A percentile compares a stretch with the other conserved stretches of the same genome.
Evolutionary conservation across 306 rosid species (phyloP).

Genomic region (Rosa rugosa): DNA sequence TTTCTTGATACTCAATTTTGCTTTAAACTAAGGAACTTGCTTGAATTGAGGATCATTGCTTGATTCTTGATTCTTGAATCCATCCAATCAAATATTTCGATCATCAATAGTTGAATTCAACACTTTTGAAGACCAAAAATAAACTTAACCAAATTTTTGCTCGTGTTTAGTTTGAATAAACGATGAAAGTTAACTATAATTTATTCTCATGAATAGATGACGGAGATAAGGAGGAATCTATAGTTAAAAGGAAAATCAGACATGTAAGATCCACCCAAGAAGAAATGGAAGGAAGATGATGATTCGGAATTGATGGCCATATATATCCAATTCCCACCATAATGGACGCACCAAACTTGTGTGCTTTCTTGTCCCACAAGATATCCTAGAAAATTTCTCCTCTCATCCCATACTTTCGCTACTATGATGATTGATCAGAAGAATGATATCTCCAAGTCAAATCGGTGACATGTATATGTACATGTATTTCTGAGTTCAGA

Average conservation of each 20-base stretch:
- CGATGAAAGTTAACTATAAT: background rate
- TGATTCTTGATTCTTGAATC: too few species aligned
- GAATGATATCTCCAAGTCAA: background rate
- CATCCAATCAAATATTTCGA: too few species aligned
- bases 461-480: background rate
- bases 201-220: background rate
- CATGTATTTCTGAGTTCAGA: background rate
- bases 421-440: background rate
- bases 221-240: background rate
- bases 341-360: conserved; percentile 12
- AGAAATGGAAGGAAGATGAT: background rate
- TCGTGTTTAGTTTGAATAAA: background rate
- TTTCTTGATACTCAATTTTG: background rate
- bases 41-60: too few species aligned
- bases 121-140: too few species aligned
- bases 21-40: too few species aligned
- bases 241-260: background rate
- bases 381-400: background rate
- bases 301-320: background rate
- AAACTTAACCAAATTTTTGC: too few species aligned
- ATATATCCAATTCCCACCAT: conserved; percentile 11
- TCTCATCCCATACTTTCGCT: background rate
- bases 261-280: background rate
- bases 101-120: too few species aligned
- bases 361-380: conserved; percentile 21